Evolutionary conservation across 75 land plant genomes (phyloP).

Genomic region (Selaginella moellendorffii): DNA sequence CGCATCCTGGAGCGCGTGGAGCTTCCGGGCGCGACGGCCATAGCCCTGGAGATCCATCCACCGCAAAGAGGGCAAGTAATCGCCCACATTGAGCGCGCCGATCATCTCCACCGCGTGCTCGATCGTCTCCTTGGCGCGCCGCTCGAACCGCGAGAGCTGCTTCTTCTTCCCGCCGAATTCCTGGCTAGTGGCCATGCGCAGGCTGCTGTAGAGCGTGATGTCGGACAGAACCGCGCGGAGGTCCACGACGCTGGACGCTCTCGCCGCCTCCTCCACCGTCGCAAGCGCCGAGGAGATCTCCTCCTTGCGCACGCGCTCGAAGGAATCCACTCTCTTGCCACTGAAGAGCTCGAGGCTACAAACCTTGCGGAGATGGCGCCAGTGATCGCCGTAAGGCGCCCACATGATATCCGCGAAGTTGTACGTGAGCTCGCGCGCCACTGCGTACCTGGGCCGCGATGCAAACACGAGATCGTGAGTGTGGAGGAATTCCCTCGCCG

Average conservation of each 20-base stretch:
- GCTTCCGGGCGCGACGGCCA: too few relatives aligned
- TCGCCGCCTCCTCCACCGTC: neutral
- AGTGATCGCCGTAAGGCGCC: conserved; percentile 18
- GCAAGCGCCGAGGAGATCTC: neutral
- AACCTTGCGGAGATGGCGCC: conserved; percentile 24
- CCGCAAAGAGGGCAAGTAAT: too few relatives aligned
- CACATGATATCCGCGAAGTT: conserved; percentile 22
- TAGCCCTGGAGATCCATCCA: too few relatives aligned
- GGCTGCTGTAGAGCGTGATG: neutral
- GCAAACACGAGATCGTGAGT: conserved; percentile 28
- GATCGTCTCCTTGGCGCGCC: too few relatives aligned
- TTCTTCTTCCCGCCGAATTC: too few relatives aligned
- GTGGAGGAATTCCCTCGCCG: conserved; percentile 34
- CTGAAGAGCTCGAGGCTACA: conserved; percentile 17
- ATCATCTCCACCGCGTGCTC: too few relatives aligned
- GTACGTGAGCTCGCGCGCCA: conserved; percentile 20
- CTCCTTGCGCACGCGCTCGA: conserved; percentile 16
- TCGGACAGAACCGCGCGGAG: neutral
- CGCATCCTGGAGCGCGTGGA: too few relatives aligned
- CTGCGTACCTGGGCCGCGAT: conserved; percentile 21
- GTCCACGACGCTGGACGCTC: neutral
- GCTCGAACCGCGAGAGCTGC: too few relatives aligned
- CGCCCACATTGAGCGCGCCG: too few relatives aligned
- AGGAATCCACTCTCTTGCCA: conserved; percentile 16
- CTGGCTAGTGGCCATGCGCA: neutral